Base-by-base conservation (phyloP, 306 rosid species). In the Fagus sylvatica region DNA sequence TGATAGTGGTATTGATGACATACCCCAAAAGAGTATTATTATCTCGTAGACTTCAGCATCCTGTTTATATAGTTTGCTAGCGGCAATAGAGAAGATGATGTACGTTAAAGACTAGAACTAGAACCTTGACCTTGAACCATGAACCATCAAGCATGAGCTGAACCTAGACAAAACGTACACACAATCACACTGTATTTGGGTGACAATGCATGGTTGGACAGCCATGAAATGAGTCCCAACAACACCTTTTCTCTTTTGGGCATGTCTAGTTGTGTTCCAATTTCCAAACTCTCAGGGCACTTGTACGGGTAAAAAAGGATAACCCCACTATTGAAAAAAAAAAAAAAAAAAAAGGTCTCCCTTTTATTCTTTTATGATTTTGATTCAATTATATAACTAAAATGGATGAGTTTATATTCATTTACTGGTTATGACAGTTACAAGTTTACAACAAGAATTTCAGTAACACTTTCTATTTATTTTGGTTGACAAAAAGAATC, bases 131-230 rank as follows among this genome's bases (percentile, higher is more conserved):
- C 43, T 71, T 16, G 2, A 33, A 19, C 7, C 54, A 37, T 16
- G 2, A 33, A 19, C 7, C 54, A 37, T 59, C 41, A 60, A 60
- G 53, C 53, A 33, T 9, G 15, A 66, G 66, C 17, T 71, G 46
- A 59, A 78, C 53, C 9, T 78, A 37, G 71, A 70, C 76, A 70
- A 10, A 67, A 65, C 49, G 48, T 33, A 69, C 5, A 57, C 70
- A 17, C 59, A 2, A 48, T 4, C 2, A 10, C 43, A 62, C 11
- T 36, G 11, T 34, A 7, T 5, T 34, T 72, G 73, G 55, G 71
- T 37, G 82, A 51, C 82, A 40, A 39, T 22, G 28, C 28, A 22
- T 17, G 32, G 30, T 8, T 22, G n/a, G 55, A 79, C 67, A 36
- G 36, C 55, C 56, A 16, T 41, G 30, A n/a, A 43, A 16, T 6